Evolutionary conservation across 2,329 filamentous ascomycete genomes (phyloP).

Genomic region (Penicillium sumatraense): DNA sequence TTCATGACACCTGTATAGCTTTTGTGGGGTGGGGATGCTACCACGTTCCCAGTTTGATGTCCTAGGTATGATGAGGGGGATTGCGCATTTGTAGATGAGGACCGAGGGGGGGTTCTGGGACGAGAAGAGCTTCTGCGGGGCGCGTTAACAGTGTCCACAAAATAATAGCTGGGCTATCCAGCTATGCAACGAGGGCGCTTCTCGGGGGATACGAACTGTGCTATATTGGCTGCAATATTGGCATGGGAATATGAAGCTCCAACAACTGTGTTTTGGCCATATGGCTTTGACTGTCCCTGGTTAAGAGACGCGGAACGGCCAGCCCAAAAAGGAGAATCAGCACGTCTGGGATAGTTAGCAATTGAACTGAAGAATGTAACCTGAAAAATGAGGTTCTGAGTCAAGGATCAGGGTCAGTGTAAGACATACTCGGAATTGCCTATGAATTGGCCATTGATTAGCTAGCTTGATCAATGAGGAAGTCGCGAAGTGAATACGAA

Average conservation of each 20-base stretch:
- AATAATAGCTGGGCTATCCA: too few species aligned
- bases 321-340: constrained; percentile 87
- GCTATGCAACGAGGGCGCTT: too few species aligned
- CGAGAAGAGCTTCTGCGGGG: constrained; percentile 53
- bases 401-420: neutral
- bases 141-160: too few species aligned
- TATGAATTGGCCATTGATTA: constrained; percentile 11
- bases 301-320: constrained; percentile 58
- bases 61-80: constrained; percentile 57
- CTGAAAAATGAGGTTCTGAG: neutral
- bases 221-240: constrained; percentile 88
- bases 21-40: constrained; percentile 63
- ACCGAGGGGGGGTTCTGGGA: constrained; percentile 73
- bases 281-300: constrained; percentile 60
- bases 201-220: constrained; percentile 67
- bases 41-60: constrained; percentile 47
- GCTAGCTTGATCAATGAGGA: constrained; percentile 42
- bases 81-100: constrained; percentile 59
- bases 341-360: constrained; percentile 57
- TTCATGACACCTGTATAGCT: constrained; percentile 82
- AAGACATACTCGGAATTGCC: constrained; percentile 30
- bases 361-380: neutral
- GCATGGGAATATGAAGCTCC: constrained; percentile 96
- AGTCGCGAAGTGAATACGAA: constrained; percentile 60
- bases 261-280: constrained; percentile 75